Evolutionary conservation across 2,329 filamentous ascomycete genomes (phyloP), one percentile per base, ranked within the genome.

Genomic region (Colletotrichum musae): DNA sequence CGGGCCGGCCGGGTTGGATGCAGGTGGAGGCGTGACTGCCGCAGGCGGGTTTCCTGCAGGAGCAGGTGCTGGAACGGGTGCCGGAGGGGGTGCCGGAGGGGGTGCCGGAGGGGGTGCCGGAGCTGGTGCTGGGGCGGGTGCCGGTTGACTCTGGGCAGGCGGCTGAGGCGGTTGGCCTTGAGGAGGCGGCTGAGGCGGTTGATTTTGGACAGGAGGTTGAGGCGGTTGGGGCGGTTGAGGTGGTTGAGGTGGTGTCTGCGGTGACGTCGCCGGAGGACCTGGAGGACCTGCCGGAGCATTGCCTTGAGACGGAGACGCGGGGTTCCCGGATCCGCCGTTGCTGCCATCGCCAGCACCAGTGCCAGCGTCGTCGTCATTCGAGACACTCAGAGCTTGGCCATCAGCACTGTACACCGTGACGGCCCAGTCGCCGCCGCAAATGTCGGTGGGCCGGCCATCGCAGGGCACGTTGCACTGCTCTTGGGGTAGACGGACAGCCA

Each of bases 361-460:
- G 24, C 13, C 28, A 10, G n/a, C 5, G 18, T 70, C 63, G 5
- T 45, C 57, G 43, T 71, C 68, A 26, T 43, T 67, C 9, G 63
- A 60, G 6, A 61, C 47, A 43, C 56, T 64, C 24, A 65, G 13
- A 4, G 59, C 70, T 32, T 67, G 58, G 7, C 70, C 70, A 36
- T 48, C 58, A 28, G 43, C 52, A 48, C 70, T 72, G 70, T 72
- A 72, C 9, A 72, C 70, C 1, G 70, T 72, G 13, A 71, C 52
- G 24, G 70, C 60, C 70, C 70, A 72, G 32, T 71, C 54, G 2
- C 70, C 70, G 24, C 70, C 70, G 32, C 70, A 72, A 26, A 71
- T 53, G 9, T 72, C 70, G 16, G 52, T 57, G 13, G 68, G 26
- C 3, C 45, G 24, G 16, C 68, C 70, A 12, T 72, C 70, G 45